phyloP scores from a whole-genome alignment of 306 rosid genomes.

The Pachyrhizus erosus region DNA sequence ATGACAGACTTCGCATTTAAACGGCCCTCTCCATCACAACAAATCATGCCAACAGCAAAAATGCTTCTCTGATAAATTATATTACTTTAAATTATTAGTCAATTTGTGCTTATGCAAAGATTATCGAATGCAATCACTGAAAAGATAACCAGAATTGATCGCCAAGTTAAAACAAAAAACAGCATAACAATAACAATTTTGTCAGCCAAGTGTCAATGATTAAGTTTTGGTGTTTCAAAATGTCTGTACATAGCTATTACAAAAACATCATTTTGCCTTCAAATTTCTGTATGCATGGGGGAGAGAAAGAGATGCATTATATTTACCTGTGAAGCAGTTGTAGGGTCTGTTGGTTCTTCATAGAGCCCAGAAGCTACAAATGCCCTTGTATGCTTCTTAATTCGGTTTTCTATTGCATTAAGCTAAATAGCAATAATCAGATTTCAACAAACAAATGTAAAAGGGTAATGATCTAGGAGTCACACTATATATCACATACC shows the following conservation, averaged over 20 bases:
- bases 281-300: neutral
- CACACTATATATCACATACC: slow-evolving; percentile 57
- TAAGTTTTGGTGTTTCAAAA: slow-evolving; percentile 13
- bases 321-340: slow-evolving; percentile 86
- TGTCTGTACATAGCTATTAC: neutral
- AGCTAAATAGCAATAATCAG: slow-evolving; percentile 60
- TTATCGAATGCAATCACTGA: slow-evolving; percentile 14
- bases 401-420: slow-evolving; percentile 81
- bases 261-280: slow-evolving; percentile 24
- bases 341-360: slow-evolving; percentile 87
- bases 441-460: slow-evolving; percentile 38
- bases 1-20: slow-evolving; percentile 85
- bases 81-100: slow-evolving; percentile 37
- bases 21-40: slow-evolving; percentile 93
- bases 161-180: slow-evolving; percentile 32
- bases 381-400: slow-evolving; percentile 65
- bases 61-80: slow-evolving; percentile 75
- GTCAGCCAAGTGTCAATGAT: slow-evolving; percentile 9
- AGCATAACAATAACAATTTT: slow-evolving; percentile 6
- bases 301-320: slow-evolving; percentile 32
- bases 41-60: slow-evolving; percentile 87
- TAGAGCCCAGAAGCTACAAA: slow-evolving; percentile 70
- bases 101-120: slow-evolving; percentile 10
- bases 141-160: slow-evolving; percentile 33
- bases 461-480: slow-evolving; percentile 25